Conservation (phyloP, 129 eudicot genomes). For the Gnaphalium uliginosum region DNA sequence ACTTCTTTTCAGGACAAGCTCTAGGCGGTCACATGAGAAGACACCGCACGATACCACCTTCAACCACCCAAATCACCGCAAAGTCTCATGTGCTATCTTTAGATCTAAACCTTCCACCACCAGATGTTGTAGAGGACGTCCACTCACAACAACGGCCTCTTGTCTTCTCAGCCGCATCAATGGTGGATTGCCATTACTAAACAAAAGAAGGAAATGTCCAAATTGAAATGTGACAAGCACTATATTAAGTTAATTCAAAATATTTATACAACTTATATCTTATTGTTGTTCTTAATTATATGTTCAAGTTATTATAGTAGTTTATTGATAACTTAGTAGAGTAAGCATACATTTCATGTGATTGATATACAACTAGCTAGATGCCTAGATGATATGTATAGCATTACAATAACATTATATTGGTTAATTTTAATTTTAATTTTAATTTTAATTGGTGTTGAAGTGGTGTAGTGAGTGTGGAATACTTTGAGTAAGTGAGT, state of each 20-base stretch:
- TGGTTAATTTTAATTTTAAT: background rate
- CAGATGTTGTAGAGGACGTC: constrained; percentile 49
- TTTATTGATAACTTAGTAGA: background rate
- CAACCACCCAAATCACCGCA: constrained; percentile 22
- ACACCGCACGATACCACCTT: constrained; percentile 46
- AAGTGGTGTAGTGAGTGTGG: constrained; percentile 43
- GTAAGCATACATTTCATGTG: background rate
- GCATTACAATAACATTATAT: background rate
- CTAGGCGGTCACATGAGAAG: constrained; percentile 96
- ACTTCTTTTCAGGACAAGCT: constrained; percentile 87
- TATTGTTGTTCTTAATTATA: too few species aligned
- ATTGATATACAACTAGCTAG: background rate
- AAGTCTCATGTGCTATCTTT: constrained; percentile 38
- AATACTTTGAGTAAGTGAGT: constrained; percentile 57
- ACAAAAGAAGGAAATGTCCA: constrained; percentile 5
- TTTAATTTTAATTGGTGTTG: constrained; percentile 29
- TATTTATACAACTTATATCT: constrained; percentile 11
- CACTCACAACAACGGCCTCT: constrained; percentile 34
- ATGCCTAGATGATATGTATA: background rate
- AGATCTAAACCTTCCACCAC: constrained; percentile 92
- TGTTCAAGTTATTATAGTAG: background rate
- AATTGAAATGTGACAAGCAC: background rate
- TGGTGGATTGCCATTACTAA: constrained; percentile 78
- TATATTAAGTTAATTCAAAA: constrained; percentile 8
- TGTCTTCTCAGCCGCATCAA: constrained; percentile 49